phyloP scores from a whole-genome alignment of 2,329 filamentous ascomycete species.

The Parafenestella ontariensis region DNA sequence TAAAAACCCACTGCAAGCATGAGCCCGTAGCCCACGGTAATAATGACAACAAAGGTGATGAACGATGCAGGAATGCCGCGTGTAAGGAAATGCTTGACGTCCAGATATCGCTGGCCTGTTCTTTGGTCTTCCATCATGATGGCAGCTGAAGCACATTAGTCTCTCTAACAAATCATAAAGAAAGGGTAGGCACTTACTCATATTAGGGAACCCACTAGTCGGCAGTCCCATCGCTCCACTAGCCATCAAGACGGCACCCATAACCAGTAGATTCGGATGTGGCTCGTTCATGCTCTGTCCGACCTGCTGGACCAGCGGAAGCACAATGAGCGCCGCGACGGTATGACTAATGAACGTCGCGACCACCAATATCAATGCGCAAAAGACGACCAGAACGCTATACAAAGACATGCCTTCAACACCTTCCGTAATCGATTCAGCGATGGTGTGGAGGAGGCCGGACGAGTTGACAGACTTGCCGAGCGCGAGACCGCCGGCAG shows the following conservation, averaged over 20 bases:
- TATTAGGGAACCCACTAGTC: slow-evolving; percentile 96
- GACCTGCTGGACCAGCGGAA: slow-evolving; percentile 88
- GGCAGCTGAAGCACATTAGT: slow-evolving; percentile 68
- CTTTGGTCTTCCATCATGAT: slow-evolving; percentile 98
- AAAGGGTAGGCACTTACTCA: slow-evolving; percentile 75
- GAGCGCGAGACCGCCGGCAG: slow-evolving; percentile 88
- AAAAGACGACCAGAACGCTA: slow-evolving; percentile 84
- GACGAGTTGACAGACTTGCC: slow-evolving; percentile 95
- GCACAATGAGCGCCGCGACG: slow-evolving; percentile 91
- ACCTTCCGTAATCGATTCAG: slow-evolving; percentile 72
- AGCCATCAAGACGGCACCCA: slow-evolving; percentile 95
- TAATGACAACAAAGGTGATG: slow-evolving; percentile 79
- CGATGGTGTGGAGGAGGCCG: slow-evolving; percentile 88
- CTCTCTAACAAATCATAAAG: background rate
- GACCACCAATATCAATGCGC: slow-evolving; percentile 82
- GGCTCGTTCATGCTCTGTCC: slow-evolving; percentile 84
- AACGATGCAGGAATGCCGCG: slow-evolving; percentile 89
- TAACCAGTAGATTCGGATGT: slow-evolving; percentile 92
- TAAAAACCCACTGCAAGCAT: slow-evolving; percentile 79
- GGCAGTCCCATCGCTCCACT: slow-evolving; percentile 97
- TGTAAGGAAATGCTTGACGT: slow-evolving; percentile 93
- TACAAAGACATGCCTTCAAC: slow-evolving; percentile 86
- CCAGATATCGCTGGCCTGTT: slow-evolving; percentile 88
- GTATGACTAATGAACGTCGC: slow-evolving; percentile 99
- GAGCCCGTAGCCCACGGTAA: slow-evolving; percentile 88